These are phyloP conservation scores for Papiliotrema fonsecae DNA, from an alignment of 1,284 basidiomycete genomes.

Conservation along the genomic window DNA sequence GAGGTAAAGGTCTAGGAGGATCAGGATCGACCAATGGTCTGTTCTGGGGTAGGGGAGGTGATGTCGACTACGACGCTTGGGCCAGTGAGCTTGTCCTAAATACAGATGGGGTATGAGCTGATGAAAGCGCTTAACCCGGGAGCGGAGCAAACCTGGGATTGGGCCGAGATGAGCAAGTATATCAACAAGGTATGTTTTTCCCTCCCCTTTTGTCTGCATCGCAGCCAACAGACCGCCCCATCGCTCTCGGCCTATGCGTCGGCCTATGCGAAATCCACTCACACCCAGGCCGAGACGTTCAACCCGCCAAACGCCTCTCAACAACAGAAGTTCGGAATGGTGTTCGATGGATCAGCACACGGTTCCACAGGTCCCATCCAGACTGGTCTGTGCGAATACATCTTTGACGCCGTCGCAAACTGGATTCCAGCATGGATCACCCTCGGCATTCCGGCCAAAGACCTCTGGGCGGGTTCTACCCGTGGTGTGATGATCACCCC, in stretches of 20 bases:
- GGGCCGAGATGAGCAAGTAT: conserved; percentile 43
- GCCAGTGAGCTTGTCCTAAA: conserved; percentile 40
- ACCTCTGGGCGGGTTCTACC: conserved; percentile 29
- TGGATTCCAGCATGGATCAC: conserved; percentile 54
- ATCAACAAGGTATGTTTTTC: conserved; percentile 49
- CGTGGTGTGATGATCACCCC: conserved; percentile 53
- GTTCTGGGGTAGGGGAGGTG: conserved; percentile 53
- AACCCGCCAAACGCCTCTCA: conserved; percentile 37
- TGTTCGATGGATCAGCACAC: conserved; percentile 47
- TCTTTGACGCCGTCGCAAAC: conserved; percentile 53
- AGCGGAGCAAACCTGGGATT: conserved; percentile 42
- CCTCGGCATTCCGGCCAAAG: conserved; percentile 53
- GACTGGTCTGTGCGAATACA: conserved; percentile 41
- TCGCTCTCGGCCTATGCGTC: background rate
- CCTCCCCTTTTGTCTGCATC: conserved; percentile 23
- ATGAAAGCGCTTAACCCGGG: conserved; percentile 36
- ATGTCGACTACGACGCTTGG: conserved; percentile 50
- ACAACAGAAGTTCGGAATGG: conserved; percentile 39
- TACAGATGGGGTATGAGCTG: background rate
- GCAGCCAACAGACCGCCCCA: background rate
- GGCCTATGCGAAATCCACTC: background rate
- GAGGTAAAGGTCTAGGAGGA: conserved; percentile 66
- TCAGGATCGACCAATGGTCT: conserved; percentile 65
- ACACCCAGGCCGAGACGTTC: conserved; percentile 48
- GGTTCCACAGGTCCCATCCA: conserved; percentile 53